These are phyloP conservation scores for Sisymbrium altissimum DNA, from an alignment of 345 rosid genomes.

Conservation along the genomic window DNA sequence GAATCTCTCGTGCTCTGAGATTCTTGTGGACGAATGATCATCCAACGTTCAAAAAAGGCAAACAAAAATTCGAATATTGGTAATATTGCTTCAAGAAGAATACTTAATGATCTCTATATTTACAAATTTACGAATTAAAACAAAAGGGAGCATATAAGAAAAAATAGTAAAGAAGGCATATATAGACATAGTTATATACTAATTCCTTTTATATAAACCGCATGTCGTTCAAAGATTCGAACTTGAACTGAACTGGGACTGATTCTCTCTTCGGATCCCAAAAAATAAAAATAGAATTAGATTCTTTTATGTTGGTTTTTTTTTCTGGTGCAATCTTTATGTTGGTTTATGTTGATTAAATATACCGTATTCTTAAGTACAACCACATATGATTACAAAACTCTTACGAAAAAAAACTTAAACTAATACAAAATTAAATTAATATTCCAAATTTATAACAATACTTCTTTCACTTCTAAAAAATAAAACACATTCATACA, in stretches of 20 bases:
- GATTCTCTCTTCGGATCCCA: conserved; percentile 8
- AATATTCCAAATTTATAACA: neutral
- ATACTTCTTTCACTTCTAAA: neutral
- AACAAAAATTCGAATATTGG: conserved; percentile 22
- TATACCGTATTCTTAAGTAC: neutral
- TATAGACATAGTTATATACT: conserved; percentile 14
- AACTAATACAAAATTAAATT: neutral
- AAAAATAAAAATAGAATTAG: neutral
- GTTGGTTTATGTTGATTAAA: neutral
- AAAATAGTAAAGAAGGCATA: conserved; percentile 16
- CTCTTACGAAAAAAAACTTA: neutral
- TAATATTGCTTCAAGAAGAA: conserved; percentile 24
- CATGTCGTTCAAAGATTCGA: conserved; percentile 37
- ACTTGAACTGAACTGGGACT: conserved; percentile 20
- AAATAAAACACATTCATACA: neutral
- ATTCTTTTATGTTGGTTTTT: conserved; percentile 7
- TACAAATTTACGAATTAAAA: neutral
- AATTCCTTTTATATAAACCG: conserved; percentile 33
- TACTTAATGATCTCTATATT: conserved; percentile 9
- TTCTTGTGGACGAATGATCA: conserved; percentile 30
- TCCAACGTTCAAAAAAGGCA: conserved; percentile 19
- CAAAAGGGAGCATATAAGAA: conserved; percentile 22
- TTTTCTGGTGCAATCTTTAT: neutral
- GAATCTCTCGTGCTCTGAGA: conserved; percentile 18
- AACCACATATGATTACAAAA: neutral